Percentiles rank a stretch among this genome's conserved stretches.
These are phyloP conservation scores for Picea mariana DNA, from an alignment of 83 land plant species.

Conservation along the genomic window DNA sequence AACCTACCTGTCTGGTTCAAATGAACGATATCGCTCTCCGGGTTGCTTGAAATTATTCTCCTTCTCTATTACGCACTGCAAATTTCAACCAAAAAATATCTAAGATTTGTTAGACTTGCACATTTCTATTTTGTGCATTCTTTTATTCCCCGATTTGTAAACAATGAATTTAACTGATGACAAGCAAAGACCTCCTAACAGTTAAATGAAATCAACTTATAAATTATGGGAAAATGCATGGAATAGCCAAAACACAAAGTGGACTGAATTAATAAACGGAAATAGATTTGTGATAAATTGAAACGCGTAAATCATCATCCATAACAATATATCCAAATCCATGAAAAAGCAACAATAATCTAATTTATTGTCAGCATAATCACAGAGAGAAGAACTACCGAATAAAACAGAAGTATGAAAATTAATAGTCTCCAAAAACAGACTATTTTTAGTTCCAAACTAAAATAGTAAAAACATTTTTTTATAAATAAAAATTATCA, in stretches of 20 bases:
- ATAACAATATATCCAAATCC: too few species aligned
- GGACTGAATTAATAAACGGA: neutral
- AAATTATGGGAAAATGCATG: neutral
- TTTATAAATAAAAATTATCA: too few species aligned
- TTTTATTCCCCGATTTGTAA: neutral
- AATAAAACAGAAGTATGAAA: neutral
- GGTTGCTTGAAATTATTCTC: too few species aligned
- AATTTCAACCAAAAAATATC: neutral
- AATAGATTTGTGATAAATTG: neutral
- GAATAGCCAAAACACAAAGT: neutral
- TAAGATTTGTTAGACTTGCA: neutral
- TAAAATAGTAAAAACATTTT: neutral
- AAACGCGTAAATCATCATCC: neutral
- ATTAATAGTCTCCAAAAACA: neutral
- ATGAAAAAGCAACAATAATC: too few species aligned
- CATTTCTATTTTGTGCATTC: neutral
- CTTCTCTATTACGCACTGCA: slow-evolving; percentile 24
- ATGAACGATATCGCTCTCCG: too few species aligned
- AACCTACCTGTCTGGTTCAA: slow-evolving; percentile 27
- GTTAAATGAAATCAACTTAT: neutral
- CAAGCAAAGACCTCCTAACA: neutral
- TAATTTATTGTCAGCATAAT: too few species aligned
- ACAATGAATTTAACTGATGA: neutral
- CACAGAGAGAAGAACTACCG: neutral
- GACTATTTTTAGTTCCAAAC: neutral